These are phyloP conservation scores for Staphylotrichum tortipilum DNA, from an alignment of 495 filamentous ascomycete genomes.

Conservation along the genomic window DNA sequence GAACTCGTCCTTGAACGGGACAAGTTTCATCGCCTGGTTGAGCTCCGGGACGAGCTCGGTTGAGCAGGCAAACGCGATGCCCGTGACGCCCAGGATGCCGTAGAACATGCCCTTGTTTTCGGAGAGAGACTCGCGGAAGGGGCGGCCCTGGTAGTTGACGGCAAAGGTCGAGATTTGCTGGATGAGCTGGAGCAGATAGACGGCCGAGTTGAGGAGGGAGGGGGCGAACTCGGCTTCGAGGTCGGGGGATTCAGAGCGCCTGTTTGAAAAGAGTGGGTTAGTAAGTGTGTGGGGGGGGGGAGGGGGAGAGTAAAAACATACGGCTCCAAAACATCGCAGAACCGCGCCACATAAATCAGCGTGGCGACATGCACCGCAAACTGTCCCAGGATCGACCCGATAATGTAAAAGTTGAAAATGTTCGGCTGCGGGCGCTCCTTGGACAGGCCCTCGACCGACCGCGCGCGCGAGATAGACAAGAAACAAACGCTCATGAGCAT, in stretches of 20 bases:
- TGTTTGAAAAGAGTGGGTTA: slow-evolving; percentile 18
- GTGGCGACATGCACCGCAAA: slow-evolving; percentile 95
- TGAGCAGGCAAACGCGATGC: slow-evolving; percentile 87
- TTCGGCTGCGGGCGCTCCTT: slow-evolving; percentile 97
- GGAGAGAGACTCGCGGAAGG: slow-evolving; percentile 89
- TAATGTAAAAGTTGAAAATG: slow-evolving; percentile 99
- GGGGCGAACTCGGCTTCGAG: slow-evolving; percentile 93
- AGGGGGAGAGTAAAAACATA: slow-evolving; percentile 36
- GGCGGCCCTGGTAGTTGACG: slow-evolving; percentile 98
- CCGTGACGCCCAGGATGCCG: slow-evolving; percentile 81
- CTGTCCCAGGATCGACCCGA: slow-evolving; percentile 93
- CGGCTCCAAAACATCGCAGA: slow-evolving; percentile 76
- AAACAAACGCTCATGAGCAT: slow-evolving; percentile 99
- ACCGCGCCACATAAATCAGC: slow-evolving; percentile 86
- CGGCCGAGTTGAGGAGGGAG: slow-evolving; percentile 89
- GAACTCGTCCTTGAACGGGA: slow-evolving; percentile 87
- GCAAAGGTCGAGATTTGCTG: slow-evolving; percentile 99
- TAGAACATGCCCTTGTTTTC: slow-evolving; percentile 99
- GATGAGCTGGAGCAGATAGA: slow-evolving; percentile 96
- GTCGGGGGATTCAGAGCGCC: slow-evolving; percentile 65
- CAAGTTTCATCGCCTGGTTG: slow-evolving; percentile 85
- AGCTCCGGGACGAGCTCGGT: slow-evolving; percentile 94
- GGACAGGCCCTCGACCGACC: slow-evolving; percentile 86
- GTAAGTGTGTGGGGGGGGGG: neutral
- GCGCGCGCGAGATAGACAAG: slow-evolving; percentile 89